phyloP scores from a whole-genome alignment of 225 moss, liverwort and hornwort genomes.

The Anthoceros angustus region DNA sequence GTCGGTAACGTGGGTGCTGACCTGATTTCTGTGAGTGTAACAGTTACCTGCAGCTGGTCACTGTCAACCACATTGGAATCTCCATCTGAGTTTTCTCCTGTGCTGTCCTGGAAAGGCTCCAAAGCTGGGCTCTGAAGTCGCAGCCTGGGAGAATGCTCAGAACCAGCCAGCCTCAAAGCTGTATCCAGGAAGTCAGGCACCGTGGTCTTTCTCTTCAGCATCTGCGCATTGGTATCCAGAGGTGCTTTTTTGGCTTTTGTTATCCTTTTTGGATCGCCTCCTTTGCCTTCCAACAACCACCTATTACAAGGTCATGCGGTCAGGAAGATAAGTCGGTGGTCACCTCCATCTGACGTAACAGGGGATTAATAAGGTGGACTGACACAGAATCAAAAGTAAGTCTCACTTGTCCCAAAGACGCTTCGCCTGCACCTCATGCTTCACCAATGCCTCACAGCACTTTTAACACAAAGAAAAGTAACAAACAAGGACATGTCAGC shows the following conservation, averaged over 20 bases:
- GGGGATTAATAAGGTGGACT: too few species aligned
- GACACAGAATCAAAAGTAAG: too few species aligned
- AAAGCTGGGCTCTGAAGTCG: not conserved
- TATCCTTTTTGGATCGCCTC: slow-evolving; percentile 28
- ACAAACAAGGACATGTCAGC: not conserved
- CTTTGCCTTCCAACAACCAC: slow-evolving; percentile 50
- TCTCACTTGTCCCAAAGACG: slow-evolving; percentile 60
- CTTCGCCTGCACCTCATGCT: slow-evolving; percentile 32
- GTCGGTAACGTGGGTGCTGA: not conserved
- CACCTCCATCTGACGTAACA: too few species aligned
- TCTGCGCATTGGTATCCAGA: slow-evolving; percentile 20
- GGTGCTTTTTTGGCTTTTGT: slow-evolving; percentile 25
- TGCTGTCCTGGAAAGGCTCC: not conserved
- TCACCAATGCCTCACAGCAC: slow-evolving; percentile 51
- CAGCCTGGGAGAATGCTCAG: not conserved
- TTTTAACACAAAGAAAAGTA: slow-evolving; percentile 4
- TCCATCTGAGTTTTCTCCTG: not conserved
- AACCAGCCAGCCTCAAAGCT: not conserved
- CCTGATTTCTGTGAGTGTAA: not conserved
- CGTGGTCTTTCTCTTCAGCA: not conserved
- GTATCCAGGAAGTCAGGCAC: slow-evolving; percentile 3
- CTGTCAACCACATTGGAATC: not conserved
- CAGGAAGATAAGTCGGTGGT: not conserved
- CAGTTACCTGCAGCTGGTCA: not conserved
- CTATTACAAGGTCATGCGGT: slow-evolving; percentile 14